Evolutionary conservation across 225 moss, liverwort and hornwort species (phyloP).

Genomic region (Polytrichum formosum): DNA sequence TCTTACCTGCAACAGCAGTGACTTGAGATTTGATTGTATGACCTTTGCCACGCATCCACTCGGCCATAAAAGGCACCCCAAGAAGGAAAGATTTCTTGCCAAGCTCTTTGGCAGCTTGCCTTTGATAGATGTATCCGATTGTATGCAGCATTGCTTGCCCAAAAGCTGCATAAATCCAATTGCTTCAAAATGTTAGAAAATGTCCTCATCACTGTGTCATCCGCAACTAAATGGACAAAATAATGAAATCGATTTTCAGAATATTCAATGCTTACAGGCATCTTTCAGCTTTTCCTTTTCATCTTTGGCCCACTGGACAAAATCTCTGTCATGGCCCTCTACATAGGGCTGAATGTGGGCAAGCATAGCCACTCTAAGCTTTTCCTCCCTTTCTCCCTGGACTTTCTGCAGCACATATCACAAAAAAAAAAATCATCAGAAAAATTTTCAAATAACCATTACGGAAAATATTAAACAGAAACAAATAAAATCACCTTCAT

Average conservation of each 20-base stretch:
- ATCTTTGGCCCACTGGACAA: constrained; percentile 48
- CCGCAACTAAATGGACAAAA: not conserved
- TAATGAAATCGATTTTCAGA: no score
- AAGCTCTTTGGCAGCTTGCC: constrained; percentile 80
- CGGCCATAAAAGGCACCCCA: constrained; percentile 75
- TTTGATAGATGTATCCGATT: constrained; percentile 81
- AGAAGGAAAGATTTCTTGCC: constrained; percentile 66
- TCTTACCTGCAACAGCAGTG: constrained; percentile 65
- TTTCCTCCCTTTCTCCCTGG: constrained; percentile 58
- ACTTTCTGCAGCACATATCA: constrained; percentile 33
- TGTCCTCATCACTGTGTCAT: not conserved
- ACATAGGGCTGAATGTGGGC: constrained; percentile 50
- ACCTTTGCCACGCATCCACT: constrained; percentile 91
- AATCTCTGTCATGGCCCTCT: constrained; percentile 19
- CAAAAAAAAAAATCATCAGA: not conserved
- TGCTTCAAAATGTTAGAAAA: constrained; percentile 2
- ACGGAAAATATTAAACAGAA: no score
- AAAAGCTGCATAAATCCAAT: constrained; percentile 44
- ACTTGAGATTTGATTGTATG: constrained; percentile 81
- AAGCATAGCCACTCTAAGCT: constrained; percentile 35
- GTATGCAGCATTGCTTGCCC: constrained; percentile 76
- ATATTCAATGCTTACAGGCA: constrained; percentile 32
- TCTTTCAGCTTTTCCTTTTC: constrained; percentile 61
- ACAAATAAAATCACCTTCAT: no score
- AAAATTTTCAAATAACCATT: no score